Evolutionary conservation across 1,284 basidiomycete species (phyloP).

Genomic region (Porodaedalea pini): DNA sequence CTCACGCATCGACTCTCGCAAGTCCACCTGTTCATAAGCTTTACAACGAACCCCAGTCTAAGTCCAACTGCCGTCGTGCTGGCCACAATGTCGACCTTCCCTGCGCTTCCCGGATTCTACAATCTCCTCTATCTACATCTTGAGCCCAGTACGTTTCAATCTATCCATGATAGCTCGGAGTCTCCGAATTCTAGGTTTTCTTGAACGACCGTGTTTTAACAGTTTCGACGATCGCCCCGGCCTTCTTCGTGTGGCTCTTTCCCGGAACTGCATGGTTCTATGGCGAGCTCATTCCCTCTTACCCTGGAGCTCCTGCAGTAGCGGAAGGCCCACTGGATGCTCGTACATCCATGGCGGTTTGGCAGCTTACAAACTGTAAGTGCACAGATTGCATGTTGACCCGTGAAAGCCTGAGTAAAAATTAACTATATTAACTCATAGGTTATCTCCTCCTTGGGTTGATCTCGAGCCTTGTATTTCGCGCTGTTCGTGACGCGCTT

Average conservation of each 20-base stretch:
- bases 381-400: slow-evolving; percentile 6
- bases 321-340: slow-evolving; percentile 37
- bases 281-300: slow-evolving; percentile 59
- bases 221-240: slow-evolving; percentile 60
- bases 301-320: slow-evolving; percentile 30
- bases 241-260: slow-evolving; percentile 54
- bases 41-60: no score
- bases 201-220: not conserved
- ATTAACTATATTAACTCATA: slow-evolving; percentile 26
- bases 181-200: not conserved
- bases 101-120: slow-evolving; percentile 66
- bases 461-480: slow-evolving; percentile 66
- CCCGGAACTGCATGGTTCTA: slow-evolving; percentile 72
- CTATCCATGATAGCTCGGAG: not conserved
- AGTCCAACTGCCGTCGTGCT: no score
- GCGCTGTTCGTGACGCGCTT: slow-evolving; percentile 62
- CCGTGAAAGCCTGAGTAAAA: not conserved
- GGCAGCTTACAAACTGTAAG: slow-evolving; percentile 70
- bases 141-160: slow-evolving; percentile 54
- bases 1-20: not conserved
- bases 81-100: slow-evolving; percentile 38
- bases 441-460: slow-evolving; percentile 68
- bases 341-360: slow-evolving; percentile 62
- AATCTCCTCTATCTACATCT: slow-evolving; percentile 63
- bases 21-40: not conserved